Base-by-base conservation (phyloP, 108 stramenopile species). In the Cyclostephanos tholiformis region DNA sequence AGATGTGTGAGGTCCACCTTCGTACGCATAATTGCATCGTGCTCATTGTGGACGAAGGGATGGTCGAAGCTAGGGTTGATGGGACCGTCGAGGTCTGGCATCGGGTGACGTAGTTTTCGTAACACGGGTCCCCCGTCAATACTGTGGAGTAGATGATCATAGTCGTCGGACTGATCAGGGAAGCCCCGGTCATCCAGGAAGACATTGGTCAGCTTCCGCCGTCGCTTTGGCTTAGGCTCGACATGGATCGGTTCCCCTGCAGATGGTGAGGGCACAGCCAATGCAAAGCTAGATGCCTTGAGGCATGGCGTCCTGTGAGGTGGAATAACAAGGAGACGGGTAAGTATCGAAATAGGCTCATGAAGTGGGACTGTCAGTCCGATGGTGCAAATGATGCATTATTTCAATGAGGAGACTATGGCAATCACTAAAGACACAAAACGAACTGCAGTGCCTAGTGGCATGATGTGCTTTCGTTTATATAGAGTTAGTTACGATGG, bases 21-120 rank as follows among this genome's bases (percentile, higher is more conserved):
- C 52, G 19, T 8, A 4, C 52, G 52, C 52, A 53, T 7, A 8
- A 53, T 53, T 1, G 2, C 52, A 6, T 25, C 52, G 1, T 53
- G 52, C 52, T 53, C 25, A 6, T 22, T 10, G 1, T 5, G 23
- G 25, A 25, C 19, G 8, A 53, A 53, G 23, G 20, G 52, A 20
- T 25, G 23, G 52, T 53, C 8, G 19, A 53, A 53, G 52, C 52
- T 53, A n/a, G n/a, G n/a, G n/a, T n/a, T n/a, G n/a, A n/a, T n/a
- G n/a, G n/a, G n/a, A n/a, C n/a, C n/a, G n/a, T n/a, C n/a, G n/a
- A n/a, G n/a, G n/a, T n/a, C n/a, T n/a, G n/a, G n/a, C n/a, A n/a
- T n/a, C n/a, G n/a, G n/a, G n/a, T n/a, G n/a, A n/a, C n/a, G n/a
- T n/a, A n/a, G n/a, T n/a, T n/a, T n/a, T n/a, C n/a, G n/a, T n/a